phyloP scores from a whole-genome alignment of 352 stramenopile species.

The Pythium vanterpoolii region DNA sequence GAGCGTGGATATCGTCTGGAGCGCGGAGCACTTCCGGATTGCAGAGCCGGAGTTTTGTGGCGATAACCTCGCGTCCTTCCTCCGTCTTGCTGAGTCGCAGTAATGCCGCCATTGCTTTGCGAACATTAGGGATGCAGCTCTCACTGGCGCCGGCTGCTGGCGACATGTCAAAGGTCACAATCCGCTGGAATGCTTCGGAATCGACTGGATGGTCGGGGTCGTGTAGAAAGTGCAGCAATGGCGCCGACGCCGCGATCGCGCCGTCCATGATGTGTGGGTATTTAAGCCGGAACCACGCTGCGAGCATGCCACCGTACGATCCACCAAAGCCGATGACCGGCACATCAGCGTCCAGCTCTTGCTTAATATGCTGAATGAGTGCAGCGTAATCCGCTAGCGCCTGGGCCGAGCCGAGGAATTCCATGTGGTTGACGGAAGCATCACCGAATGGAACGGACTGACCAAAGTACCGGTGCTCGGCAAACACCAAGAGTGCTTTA shows the following conservation, averaged over 20 bases:
- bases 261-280: slow-evolving; percentile 73
- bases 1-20: slow-evolving; percentile 35
- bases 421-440: slow-evolving; percentile 46
- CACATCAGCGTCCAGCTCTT: slow-evolving; percentile 34
- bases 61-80: slow-evolving; percentile 40
- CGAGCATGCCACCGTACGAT: slow-evolving; percentile 77
- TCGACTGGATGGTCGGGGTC: slow-evolving; percentile 30
- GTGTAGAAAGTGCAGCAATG: slow-evolving; percentile 51
- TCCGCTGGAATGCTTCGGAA: slow-evolving; percentile 29
- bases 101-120: slow-evolving; percentile 53
- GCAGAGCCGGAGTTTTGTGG: slow-evolving; percentile 13
- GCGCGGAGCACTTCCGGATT: not conserved
- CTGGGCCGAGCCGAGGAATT: slow-evolving; percentile 84
- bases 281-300: slow-evolving; percentile 70
- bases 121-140: slow-evolving; percentile 82
- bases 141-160: slow-evolving; percentile 51
- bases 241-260: slow-evolving; percentile 59
- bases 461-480: slow-evolving; percentile 77
- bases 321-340: slow-evolving; percentile 70
- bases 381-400: slow-evolving; percentile 69
- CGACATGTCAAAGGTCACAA: slow-evolving; percentile 65
- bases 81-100: slow-evolving; percentile 39
- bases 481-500: slow-evolving; percentile 66
- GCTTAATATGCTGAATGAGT: slow-evolving; percentile 48
- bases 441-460: slow-evolving; percentile 61